Conservation (phyloP, 148 eudicot species). For the Arbutus unedo region DNA sequence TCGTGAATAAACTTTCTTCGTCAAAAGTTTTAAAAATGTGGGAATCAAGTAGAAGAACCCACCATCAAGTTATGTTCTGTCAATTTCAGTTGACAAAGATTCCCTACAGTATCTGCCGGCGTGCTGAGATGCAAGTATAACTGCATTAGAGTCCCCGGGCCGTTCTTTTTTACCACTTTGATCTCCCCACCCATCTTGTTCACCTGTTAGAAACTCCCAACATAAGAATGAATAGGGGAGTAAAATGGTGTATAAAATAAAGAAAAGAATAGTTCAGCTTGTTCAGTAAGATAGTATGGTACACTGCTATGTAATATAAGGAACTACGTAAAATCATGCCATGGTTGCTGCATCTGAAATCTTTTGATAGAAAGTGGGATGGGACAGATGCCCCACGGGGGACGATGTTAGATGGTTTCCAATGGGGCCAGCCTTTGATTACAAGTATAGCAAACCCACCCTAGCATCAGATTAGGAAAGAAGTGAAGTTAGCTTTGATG, state of each 20-base stretch:
- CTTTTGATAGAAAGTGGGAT: too few relatives aligned
- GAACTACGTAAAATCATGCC: too few relatives aligned
- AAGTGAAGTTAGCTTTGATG: too few relatives aligned
- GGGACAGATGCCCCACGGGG: too few relatives aligned
- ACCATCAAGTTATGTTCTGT: slow-evolving; percentile 54
- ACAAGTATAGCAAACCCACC: too few relatives aligned
- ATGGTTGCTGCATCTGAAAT: too few relatives aligned
- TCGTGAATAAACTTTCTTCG: background rate
- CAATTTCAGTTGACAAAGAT: slow-evolving; percentile 42
- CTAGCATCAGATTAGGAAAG: too few relatives aligned
- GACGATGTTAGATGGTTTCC: too few relatives aligned
- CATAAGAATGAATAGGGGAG: slow-evolving; percentile 1
- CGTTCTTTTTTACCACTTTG: slow-evolving; percentile 76
- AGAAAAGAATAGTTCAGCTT: background rate
- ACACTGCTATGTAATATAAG: too few relatives aligned
- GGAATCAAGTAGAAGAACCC: slow-evolving; percentile 21
- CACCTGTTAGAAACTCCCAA: slow-evolving; percentile 47
- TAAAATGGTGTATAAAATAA: background rate
- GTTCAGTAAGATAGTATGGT: background rate
- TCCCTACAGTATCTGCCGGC: slow-evolving; percentile 40
- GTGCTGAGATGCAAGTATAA: slow-evolving; percentile 60
- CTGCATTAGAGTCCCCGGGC: slow-evolving; percentile 80
- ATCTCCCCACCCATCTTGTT: slow-evolving; percentile 97
- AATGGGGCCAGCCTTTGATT: too few relatives aligned
- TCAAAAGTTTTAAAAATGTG: background rate